Conservation (phyloP, 2,329 filamentous ascomycete genomes). For the Fusarium oxysporum region DNA sequence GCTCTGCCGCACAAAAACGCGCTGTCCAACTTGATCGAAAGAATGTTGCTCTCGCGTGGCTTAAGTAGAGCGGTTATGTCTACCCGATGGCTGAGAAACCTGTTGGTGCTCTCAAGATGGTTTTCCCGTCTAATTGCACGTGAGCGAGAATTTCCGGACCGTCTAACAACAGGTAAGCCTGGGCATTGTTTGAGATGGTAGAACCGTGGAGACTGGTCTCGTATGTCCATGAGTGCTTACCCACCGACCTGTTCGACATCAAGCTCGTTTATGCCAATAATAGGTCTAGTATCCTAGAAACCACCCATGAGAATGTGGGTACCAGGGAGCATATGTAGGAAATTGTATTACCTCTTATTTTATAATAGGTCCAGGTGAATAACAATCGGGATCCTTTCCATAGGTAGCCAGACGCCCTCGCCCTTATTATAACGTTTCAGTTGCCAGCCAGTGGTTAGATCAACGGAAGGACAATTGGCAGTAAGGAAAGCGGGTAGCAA, state of each 20-base stretch:
- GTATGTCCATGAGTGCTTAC: neutral
- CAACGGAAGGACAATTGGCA: no score
- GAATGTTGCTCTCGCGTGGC: neutral
- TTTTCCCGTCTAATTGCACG: rapidly evolving
- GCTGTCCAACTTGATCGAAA: neutral
- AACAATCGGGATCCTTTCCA: neutral
- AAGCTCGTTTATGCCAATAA: neutral
- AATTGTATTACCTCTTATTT: neutral
- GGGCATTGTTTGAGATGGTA: neutral
- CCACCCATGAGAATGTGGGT: no score
- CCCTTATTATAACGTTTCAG: neutral
- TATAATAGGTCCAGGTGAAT: neutral
- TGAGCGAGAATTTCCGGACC: rapidly evolving
- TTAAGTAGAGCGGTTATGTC: rapidly evolving
- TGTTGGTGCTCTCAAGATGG: neutral
- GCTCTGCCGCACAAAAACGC: neutral
- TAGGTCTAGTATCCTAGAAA: neutral
- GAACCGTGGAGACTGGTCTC: no score
- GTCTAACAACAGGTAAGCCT: neutral
- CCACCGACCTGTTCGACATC: rapidly evolving
- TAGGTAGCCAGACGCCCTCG: no score
- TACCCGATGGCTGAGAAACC: neutral
- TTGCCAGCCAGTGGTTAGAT: rapidly evolving
- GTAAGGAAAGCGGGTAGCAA: no score
- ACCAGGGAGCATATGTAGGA: no score